phyloP scores from a whole-genome alignment of 2,329 filamentous ascomycete species.

The Arthrobotrys musiformis region DNA sequence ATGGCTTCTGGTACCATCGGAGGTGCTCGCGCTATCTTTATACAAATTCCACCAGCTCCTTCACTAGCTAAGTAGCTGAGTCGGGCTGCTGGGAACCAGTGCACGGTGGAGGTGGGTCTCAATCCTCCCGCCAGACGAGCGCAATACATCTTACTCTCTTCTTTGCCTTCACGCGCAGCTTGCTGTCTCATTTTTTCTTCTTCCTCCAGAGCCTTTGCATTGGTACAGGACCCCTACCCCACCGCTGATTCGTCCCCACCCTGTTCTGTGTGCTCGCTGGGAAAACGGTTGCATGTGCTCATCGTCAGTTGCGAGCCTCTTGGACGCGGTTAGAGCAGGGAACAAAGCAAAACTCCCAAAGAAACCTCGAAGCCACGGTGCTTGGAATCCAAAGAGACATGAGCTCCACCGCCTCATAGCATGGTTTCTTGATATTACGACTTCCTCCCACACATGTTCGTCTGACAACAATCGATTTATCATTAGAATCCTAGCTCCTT shows the following conservation, averaged over 20 bases:
- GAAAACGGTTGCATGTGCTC: conserved; percentile 51
- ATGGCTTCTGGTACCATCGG: conserved; percentile 13
- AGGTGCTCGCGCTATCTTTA: conserved; percentile 12
- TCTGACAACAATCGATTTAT: conserved; percentile 23
- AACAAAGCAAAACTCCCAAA: conserved; percentile 19
- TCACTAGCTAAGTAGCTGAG: neutral
- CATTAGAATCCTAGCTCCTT: conserved; percentile 8
- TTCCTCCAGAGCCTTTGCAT: conserved; percentile 8
- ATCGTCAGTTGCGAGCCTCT: conserved; percentile 17
- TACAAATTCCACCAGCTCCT: neutral
- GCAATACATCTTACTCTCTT: neutral
- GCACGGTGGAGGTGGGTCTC: conserved; percentile 13
- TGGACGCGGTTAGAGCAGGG: conserved; percentile 33
- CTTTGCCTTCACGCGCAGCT: neutral
- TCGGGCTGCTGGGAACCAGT: neutral
- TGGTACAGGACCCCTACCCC: neutral
- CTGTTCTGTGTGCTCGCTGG: too few relatives aligned
- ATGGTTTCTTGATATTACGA: neutral
- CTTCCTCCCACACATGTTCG: conserved; percentile 18
- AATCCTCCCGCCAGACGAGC: neutral
- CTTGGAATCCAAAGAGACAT: conserved; percentile 2
- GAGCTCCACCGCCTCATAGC: conserved; percentile 38
- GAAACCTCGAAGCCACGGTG: conserved; percentile 3
- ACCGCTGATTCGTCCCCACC: conserved; percentile 28
- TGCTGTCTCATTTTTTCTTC: conserved; percentile 2